These are phyloP conservation scores for Arabidopsis suecica DNA, from an alignment of 345 rosid genomes.

Conservation along the genomic window DNA sequence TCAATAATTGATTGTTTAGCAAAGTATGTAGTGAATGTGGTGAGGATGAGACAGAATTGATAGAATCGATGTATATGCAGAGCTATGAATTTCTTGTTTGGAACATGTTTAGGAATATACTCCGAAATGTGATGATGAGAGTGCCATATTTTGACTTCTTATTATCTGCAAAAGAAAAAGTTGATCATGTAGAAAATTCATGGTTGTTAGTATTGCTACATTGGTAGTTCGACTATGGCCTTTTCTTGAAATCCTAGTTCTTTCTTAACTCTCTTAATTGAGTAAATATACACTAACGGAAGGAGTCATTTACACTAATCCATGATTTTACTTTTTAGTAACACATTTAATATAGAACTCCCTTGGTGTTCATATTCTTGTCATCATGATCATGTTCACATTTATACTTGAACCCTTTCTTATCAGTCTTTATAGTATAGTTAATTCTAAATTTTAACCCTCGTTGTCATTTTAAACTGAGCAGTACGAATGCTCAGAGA, in stretches of 20 bases:
- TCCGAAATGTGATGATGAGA: too few relatives aligned
- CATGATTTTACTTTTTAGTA: background rate
- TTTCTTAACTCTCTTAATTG: background rate
- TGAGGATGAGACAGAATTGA: background rate
- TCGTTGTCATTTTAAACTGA: slow-evolving; percentile 26
- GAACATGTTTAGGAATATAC: too few relatives aligned
- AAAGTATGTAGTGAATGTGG: background rate
- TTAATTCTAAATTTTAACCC: slow-evolving; percentile 8
- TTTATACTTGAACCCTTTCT: background rate
- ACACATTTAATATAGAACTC: background rate
- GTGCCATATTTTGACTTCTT: too few relatives aligned
- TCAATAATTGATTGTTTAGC: slow-evolving; percentile 7
- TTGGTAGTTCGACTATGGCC: background rate
- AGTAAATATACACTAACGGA: background rate
- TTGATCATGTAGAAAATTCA: background rate
- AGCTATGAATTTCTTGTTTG: background rate
- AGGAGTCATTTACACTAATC: slow-evolving; percentile 6
- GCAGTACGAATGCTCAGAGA: slow-evolving; percentile 95
- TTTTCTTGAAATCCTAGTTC: background rate
- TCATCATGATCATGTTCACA: background rate
- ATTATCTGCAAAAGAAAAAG: background rate
- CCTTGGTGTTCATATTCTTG: background rate
- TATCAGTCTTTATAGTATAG: background rate
- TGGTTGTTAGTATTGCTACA: slow-evolving; percentile 8
- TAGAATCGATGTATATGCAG: background rate